Evolutionary conservation across 2,329 filamentous ascomycete species (phyloP).

Genomic region (Stylonectria norvegica): DNA sequence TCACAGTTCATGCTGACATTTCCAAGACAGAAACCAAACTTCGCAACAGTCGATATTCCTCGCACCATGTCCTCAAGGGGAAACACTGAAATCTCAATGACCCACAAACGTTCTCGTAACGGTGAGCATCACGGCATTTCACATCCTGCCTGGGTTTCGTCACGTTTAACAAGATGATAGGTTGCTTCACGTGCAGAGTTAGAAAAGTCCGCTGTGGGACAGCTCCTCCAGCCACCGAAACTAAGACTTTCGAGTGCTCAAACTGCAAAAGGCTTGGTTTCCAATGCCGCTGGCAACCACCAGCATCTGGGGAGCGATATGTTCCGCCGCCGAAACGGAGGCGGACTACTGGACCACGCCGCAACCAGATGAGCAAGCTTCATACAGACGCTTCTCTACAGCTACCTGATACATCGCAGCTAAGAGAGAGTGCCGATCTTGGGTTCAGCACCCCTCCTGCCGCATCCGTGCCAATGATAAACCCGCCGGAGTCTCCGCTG

Average conservation of each 20-base stretch:
- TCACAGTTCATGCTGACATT: neutral
- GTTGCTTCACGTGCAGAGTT: conserved; percentile 7
- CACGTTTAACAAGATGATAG: neutral
- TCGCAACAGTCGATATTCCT: neutral
- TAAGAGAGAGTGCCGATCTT: neutral
- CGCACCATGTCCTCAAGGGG: neutral
- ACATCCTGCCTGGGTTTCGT: neutral
- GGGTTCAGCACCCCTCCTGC: neutral
- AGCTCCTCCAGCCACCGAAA: neutral
- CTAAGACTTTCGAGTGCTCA: conserved; percentile 1
- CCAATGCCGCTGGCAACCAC: conserved; percentile 14
- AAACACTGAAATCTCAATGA: neutral
- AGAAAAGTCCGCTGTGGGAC: conserved; percentile 6
- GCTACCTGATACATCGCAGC: neutral
- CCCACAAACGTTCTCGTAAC: neutral
- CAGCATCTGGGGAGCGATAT: conserved; percentile 10
- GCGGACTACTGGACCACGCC: conserved; percentile 5
- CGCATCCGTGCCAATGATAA: neutral
- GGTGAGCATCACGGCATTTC: neutral
- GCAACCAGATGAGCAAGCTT: neutral
- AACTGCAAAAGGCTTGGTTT: conserved; percentile 16
- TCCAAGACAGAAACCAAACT: neutral
- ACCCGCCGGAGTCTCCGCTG: neutral
- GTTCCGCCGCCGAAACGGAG: conserved; percentile 12
- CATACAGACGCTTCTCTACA: neutral